Percentiles rank a stretch among this genome's conserved stretches.
Evolutionary conservation across 2,329 filamentous ascomycete genomes (phyloP).

Genomic region (Niveomyces coronatus): DNA sequence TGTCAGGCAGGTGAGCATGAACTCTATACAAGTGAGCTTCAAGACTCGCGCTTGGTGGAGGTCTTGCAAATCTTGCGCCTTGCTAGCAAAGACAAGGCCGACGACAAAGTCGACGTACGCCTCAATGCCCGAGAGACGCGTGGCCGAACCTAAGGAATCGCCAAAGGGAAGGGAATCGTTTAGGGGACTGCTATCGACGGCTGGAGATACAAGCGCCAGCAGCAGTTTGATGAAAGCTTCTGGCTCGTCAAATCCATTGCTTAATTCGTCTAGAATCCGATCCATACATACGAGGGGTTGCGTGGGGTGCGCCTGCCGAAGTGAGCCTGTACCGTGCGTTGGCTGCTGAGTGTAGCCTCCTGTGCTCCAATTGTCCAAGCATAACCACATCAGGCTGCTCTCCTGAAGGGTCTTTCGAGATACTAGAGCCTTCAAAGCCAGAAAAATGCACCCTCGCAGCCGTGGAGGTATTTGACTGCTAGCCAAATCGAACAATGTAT

Average conservation of each 20-base stretch:
- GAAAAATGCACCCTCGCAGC: conserved; percentile 75
- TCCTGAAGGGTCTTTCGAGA: conserved; percentile 59
- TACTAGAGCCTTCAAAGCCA: conserved; percentile 65
- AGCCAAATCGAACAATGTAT: conserved; percentile 68
- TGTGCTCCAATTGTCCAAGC: conserved; percentile 70
- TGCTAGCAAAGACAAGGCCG: conserved; percentile 63
- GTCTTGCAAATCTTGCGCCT: conserved; percentile 54
- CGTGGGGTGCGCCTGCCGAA: conserved; percentile 23
- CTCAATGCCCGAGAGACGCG: conserved; percentile 74
- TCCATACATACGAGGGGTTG: conserved; percentile 40
- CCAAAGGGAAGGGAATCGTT: conserved; percentile 78
- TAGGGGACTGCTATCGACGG: conserved; percentile 47
- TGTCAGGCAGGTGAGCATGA: conserved; percentile 66
- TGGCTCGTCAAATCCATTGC: conserved; percentile 72
- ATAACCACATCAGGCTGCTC: conserved; percentile 67
- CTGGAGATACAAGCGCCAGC: conserved; percentile 58
- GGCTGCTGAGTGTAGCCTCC: conserved; percentile 36
- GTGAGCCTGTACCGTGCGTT: conserved; percentile 22
- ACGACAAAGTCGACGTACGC: conserved; percentile 87
- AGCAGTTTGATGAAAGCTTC: conserved; percentile 75
- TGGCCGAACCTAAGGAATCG: conserved; percentile 67
- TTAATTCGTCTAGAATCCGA: conserved; percentile 62
- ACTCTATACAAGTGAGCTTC: conserved; percentile 71
- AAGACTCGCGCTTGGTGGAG: conserved; percentile 61
- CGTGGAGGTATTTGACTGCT: conserved; percentile 66